phyloP scores from a whole-genome alignment of 1,284 basidiomycete genomes.

The Mycosarcoma maydis region DNA sequence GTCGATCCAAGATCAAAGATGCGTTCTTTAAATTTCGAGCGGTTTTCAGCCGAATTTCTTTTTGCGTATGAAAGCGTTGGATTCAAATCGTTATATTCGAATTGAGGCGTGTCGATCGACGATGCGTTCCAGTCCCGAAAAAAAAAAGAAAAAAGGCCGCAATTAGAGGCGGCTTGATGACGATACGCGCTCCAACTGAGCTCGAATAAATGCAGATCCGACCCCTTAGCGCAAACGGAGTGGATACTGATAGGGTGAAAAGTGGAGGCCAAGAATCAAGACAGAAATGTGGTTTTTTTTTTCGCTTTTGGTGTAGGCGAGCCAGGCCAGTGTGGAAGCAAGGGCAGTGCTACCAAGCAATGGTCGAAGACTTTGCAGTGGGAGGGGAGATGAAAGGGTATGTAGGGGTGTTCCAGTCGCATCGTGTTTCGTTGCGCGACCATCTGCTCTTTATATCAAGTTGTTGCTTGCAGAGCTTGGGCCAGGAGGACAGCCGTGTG shows the following conservation, averaged over 20 bases:
- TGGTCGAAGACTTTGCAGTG: too few species aligned
- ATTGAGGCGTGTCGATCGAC: neutral
- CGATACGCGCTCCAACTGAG: too few species aligned
- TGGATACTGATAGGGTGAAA: neutral
- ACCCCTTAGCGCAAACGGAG: neutral
- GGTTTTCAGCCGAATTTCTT: too few species aligned
- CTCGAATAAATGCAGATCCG: neutral
- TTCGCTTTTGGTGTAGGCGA: neutral
- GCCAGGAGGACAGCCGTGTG: too few species aligned
- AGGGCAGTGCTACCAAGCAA: neutral
- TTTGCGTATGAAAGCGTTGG: neutral
- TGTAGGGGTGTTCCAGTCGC: too few species aligned
- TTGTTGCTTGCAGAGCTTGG: neutral
- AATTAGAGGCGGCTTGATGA: slow-evolving; percentile 11
- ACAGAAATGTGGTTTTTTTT: too few species aligned
- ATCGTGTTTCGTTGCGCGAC: too few species aligned
- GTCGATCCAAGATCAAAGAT: neutral
- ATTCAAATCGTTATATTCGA: neutral
- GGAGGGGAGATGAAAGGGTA: too few species aligned
- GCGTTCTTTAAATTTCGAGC: too few species aligned
- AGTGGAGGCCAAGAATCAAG: slow-evolving; percentile 6
- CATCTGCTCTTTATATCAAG: neutral
- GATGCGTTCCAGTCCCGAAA: neutral
- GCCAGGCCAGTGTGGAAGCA: too few species aligned
- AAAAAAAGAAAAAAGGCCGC: too few species aligned